Percentiles rank a stretch among this genome's conserved stretches.
Evolutionary conservation across 2,329 filamentous ascomycete genomes (phyloP).

Genomic region (Aspergillus pseudotamarii): DNA sequence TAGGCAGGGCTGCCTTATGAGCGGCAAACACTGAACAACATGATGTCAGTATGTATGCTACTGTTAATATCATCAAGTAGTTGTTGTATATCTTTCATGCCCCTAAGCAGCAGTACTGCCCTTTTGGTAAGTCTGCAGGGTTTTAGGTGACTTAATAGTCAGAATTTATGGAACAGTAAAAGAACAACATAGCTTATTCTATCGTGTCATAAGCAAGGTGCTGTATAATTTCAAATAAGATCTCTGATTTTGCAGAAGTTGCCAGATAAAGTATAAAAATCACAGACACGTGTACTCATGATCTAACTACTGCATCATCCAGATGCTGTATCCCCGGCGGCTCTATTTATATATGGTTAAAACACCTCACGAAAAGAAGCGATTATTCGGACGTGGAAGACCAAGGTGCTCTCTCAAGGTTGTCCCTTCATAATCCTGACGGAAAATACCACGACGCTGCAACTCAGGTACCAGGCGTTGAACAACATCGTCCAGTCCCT

Average conservation of each 20-base stretch:
- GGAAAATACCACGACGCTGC: conserved; percentile 55
- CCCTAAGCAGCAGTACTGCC: not conserved
- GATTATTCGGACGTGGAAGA: conserved; percentile 51
- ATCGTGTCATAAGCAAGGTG: not conserved
- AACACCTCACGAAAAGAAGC: conserved; percentile 33
- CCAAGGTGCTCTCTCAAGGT: conserved; percentile 60
- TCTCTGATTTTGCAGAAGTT: not conserved
- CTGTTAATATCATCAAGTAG: not conserved
- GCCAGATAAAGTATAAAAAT: too few species aligned
- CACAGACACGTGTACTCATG: not conserved
- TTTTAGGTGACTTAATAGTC: not conserved
- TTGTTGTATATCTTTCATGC: not conserved
- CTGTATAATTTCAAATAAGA: not conserved
- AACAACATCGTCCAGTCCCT: conserved; percentile 55
- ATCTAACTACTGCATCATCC: not conserved
- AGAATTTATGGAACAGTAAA: not conserved
- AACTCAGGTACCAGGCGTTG: conserved; percentile 54
- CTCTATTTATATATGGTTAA: not conserved
- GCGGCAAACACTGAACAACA: not conserved
- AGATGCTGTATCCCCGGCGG: not conserved
- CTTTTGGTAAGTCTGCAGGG: not conserved
- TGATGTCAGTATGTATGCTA: not conserved
- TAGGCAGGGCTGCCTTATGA: not conserved
- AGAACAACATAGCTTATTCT: not conserved
- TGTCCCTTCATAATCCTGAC: conserved; percentile 55